phyloP scores from a whole-genome alignment of 2,329 filamentous ascomycete species.

The Microsporum canis region DNA sequence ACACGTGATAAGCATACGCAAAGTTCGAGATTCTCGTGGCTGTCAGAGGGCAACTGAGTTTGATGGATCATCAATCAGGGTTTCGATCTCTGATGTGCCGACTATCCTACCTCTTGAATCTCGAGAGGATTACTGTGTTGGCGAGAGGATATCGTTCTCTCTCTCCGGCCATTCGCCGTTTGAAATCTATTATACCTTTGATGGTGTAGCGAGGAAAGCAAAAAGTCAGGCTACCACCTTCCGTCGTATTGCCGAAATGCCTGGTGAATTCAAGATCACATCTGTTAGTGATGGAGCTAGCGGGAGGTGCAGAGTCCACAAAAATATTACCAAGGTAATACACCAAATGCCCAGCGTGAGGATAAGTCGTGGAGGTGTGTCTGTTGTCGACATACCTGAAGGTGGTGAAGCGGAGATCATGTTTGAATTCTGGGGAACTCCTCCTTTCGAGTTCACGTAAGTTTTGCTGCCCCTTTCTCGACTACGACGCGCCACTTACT shows the following conservation, averaged over 20 bases:
- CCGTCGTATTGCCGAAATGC: constrained; percentile 81
- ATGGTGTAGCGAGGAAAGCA: constrained; percentile 65
- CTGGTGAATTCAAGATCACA: constrained; percentile 79
- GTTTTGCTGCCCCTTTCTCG: constrained; percentile 12
- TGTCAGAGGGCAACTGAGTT: constrained; percentile 69
- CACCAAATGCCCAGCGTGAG: constrained; percentile 86
- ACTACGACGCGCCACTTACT: neutral
- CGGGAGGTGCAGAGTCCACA: constrained; percentile 65
- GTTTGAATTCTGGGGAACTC: constrained; percentile 90
- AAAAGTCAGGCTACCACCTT: constrained; percentile 64
- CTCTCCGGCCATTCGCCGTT: constrained; percentile 86
- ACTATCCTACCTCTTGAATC: constrained; percentile 80
- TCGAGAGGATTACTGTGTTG: constrained; percentile 82
- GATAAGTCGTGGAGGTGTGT: constrained; percentile 71
- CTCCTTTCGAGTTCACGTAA: constrained; percentile 88
- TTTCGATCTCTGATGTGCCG: constrained; percentile 86
- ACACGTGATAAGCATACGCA: constrained; percentile 78
- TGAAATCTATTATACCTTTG: constrained; percentile 83
- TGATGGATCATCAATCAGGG: constrained; percentile 65
- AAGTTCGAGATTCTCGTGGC: constrained; percentile 74
- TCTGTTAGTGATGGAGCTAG: constrained; percentile 78
- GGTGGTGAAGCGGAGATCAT: constrained; percentile 85
- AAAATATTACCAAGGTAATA: constrained; percentile 69
- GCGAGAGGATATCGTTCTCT: constrained; percentile 85
- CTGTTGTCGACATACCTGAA: constrained; percentile 88